Base-by-base conservation (phyloP, 2,329 filamentous ascomycete genomes). In the Diaporthe batatas region DNA sequence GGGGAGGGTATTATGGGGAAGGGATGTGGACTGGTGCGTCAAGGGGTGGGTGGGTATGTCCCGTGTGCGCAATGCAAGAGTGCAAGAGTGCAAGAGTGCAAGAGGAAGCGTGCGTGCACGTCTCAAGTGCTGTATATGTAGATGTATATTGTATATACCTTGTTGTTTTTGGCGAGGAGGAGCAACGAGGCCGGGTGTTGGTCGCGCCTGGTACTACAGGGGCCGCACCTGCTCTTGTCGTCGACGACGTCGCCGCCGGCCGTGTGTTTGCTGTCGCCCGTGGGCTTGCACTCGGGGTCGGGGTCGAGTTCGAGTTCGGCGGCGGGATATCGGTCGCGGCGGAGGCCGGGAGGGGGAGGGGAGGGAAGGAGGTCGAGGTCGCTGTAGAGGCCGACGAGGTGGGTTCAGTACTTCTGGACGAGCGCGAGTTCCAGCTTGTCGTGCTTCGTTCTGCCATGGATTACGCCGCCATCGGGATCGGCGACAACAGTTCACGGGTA, bases 391-490 rank as follows among this genome's bases (percentile, higher is more conserved):
- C 75, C 25, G 77, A 74, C 58, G 77, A 74, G 65, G 75, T 75
- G 44, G 72, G 72, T 67, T 67, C 72, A 57, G 75, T 69, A 86
- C 87, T 86, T 86, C 84, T 83, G 81, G 84, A 71, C 73, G 71
- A 83, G 82, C 84, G 85, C 84, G 81, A 80, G 78, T 83, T 74
- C 73, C 73, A 74, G 65, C 71, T 84, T 83, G 83, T 82, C 82
- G 81, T 79, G 80, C 83, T 90, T 90, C 86, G 88, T 87, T 90
- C 88, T 90, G 89, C 89, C 89, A 91, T 91, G 87, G 86, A 89
- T 89, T 90, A 91, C 65, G 73, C 73, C 89, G 89, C 89, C 89
- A 91, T 91, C 82, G 85, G 87, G 84, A 87, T 84, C 82, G 83
- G 75, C 71, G 77, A 75, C 75, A 73, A 62, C 32, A 51, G 57